Evolutionary conservation across 2,329 filamentous ascomycete species (phyloP).

Genomic region (Aspergillus sp.): DNA sequence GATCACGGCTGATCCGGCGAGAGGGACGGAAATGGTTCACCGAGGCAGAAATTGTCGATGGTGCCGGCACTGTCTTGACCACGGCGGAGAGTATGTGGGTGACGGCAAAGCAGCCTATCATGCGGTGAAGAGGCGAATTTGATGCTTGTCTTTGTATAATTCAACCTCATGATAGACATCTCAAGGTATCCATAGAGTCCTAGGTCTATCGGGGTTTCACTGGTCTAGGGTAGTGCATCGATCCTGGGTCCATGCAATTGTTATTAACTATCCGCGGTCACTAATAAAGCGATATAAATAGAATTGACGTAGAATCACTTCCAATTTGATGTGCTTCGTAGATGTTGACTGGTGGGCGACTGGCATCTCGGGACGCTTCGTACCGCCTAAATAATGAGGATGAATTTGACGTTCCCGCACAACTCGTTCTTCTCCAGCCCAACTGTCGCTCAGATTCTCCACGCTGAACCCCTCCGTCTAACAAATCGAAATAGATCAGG

Average conservation of each 20-base stretch:
- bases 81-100: slow-evolving; percentile 4
- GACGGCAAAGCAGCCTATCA: background rate
- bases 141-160: background rate
- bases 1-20: background rate
- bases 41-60: slow-evolving; percentile 3
- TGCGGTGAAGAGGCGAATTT: background rate
- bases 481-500: background rate
- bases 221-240: too few relatives aligned
- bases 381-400: background rate
- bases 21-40: slow-evolving; percentile 4
- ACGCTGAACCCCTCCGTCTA: background rate
- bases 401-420: slow-evolving; percentile 1
- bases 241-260: too few relatives aligned
- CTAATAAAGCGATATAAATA: too few relatives aligned
- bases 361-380: background rate
- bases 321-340: too few relatives aligned
- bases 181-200: too few relatives aligned
- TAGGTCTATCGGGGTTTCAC: too few relatives aligned
- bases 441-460: background rate
- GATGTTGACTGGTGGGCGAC: too few relatives aligned
- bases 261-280: too few relatives aligned
- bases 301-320: too few relatives aligned
- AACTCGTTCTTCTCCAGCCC: background rate
- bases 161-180: too few relatives aligned
- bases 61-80: background rate